Evolutionary conservation across 805 yeast genomes (phyloP).

Genomic region (Candida tallmaniae): DNA sequence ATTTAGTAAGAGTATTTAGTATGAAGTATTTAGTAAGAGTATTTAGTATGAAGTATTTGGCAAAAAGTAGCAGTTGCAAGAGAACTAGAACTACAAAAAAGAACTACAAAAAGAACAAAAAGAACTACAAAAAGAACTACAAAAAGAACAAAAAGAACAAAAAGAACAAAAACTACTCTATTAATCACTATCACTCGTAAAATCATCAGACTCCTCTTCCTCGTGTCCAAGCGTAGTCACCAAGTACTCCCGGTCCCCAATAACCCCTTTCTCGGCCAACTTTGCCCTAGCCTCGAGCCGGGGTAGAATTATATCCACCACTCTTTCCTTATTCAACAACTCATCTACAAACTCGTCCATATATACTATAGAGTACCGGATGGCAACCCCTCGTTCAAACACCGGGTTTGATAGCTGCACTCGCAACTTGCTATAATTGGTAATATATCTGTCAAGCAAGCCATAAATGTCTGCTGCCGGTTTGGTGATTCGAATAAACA

Average conservation of each 20-base stretch:
- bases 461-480: constrained; percentile 37
- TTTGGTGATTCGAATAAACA: constrained; percentile 54
- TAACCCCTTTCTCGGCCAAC: constrained; percentile 39
- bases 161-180: too few relatives aligned
- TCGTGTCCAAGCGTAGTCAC: constrained; percentile 17
- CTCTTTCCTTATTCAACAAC: constrained; percentile 51
- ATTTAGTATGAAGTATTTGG: too few relatives aligned
- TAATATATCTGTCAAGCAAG: constrained; percentile 49
- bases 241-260: constrained; percentile 36
- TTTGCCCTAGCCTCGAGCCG: constrained; percentile 41
- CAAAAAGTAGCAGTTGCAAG: too few relatives aligned
- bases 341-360: constrained; percentile 76
- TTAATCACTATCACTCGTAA: constrained; percentile 39
- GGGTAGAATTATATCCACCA: constrained; percentile 74
- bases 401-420: constrained; percentile 25
- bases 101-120: too few relatives aligned
- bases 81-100: too few relatives aligned
- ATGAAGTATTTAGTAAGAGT: too few relatives aligned
- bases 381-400: constrained; percentile 17
- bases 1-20: too few relatives aligned
- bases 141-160: too few relatives aligned
- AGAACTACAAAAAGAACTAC: too few relatives aligned
- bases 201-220: constrained; percentile 10
- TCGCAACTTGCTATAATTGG: constrained; percentile 69
- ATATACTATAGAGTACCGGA: constrained; percentile 36